These are phyloP conservation scores for Lizonia empirigonia DNA, from an alignment of 2,329 filamentous ascomycete genomes.

Conservation along the genomic window DNA sequence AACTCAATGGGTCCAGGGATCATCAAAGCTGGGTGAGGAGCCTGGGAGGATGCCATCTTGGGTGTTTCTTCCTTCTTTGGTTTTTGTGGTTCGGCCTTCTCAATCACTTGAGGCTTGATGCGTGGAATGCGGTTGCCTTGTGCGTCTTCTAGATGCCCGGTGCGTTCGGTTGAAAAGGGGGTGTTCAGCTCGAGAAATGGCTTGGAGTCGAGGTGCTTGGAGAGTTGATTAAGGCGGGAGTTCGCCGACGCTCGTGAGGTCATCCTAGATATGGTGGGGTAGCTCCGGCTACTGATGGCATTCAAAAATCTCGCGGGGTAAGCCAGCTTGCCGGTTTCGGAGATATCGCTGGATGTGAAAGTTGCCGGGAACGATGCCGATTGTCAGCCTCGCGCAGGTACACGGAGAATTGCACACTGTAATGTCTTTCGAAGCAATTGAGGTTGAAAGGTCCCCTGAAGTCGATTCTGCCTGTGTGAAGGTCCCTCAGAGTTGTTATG, in stretches of 20 bases:
- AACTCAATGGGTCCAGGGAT: constrained; percentile 98
- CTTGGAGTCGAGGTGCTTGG: constrained; percentile 63
- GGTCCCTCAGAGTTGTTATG: not conserved
- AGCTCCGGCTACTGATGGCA: constrained; percentile 28
- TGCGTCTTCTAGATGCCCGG: constrained; percentile 59
- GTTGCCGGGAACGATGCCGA: constrained; percentile 11
- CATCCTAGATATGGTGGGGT: constrained; percentile 38
- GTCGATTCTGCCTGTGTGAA: not conserved
- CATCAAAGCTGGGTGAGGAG: constrained; percentile 74
- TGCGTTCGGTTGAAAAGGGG: constrained; percentile 66
- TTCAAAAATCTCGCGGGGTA: constrained; percentile 33
- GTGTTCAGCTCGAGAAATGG: constrained; percentile 66
- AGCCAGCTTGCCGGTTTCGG: constrained; percentile 45
- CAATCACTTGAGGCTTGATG: constrained; percentile 5
- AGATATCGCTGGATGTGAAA: constrained; percentile 14
- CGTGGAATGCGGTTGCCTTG: constrained; percentile 47
- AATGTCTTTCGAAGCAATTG: not conserved
- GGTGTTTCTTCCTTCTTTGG: constrained; percentile 21
- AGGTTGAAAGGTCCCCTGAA: not conserved
- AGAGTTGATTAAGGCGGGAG: constrained; percentile 64
- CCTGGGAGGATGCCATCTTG: constrained; percentile 61
- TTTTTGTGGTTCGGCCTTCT: constrained; percentile 21
- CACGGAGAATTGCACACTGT: not conserved
- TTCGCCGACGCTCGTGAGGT: constrained; percentile 50
- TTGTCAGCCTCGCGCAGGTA: constrained; percentile 14